Base-by-base conservation (phyloP, 2,329 filamentous ascomycete species). In the Colletotrichum brevisporum region DNA sequence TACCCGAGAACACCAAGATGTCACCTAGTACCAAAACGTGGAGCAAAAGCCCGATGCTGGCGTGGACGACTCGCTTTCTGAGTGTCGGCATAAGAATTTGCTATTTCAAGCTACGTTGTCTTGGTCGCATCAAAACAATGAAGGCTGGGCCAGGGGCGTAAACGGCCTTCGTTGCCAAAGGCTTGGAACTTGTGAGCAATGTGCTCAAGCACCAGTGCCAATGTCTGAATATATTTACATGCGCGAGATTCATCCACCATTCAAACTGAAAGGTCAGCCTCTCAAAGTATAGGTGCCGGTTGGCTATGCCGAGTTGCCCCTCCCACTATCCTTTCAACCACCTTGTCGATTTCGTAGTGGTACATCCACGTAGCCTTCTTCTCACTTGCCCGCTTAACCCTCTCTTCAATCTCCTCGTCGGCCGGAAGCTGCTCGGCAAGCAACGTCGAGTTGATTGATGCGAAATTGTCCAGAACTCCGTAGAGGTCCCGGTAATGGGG, bases 401-500 rank as follows among this genome's bases (percentile, higher is more conserved):
- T 70, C 63, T 74, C 66, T 52, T 72, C 71, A 27, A 77, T 77
- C 70, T 77, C 76, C 2, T 73, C 70, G 10, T 77, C 72, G 1
- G 71, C 70, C 0, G 72, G 16, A 3, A 76, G 60, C 0, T 66
- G 59, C 31, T 73, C 71, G 5, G 71, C 65, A 8, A 69, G 60
- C 2, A 76, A 43, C 47, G 71, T 64, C 9, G 57, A 57, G 10
- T 69, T 69, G 36, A 74, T 48, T 2, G 55, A 54, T 5, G 64
- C 74, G 51, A 76, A 76, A 58, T 70, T 72, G 21, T 77, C 74
- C 4, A 77, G 47, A 4, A 75, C 73, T 1, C 69, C 70, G 45
- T 78, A 77, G 2, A 77, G 45, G 6, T 71, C 69, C 2, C 62
- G 50, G n/a, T 78, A 78, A 55, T 78, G 75, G 0, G 76, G 76